Conservation (phyloP, 2,329 filamentous ascomycete species). For the Aspergillus fumigatiaffinis region DNA sequence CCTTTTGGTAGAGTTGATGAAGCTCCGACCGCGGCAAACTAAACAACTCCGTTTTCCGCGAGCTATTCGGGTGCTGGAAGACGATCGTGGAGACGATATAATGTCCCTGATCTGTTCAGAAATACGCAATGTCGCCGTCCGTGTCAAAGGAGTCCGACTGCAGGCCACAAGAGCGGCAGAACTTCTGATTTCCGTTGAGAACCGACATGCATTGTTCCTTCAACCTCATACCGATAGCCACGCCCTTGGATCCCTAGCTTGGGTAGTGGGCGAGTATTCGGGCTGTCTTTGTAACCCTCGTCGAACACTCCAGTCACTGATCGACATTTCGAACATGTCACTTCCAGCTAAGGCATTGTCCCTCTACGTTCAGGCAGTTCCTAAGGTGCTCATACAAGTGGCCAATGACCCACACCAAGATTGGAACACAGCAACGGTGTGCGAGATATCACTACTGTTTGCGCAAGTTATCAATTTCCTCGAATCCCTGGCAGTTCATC, state of each 20-base stretch:
- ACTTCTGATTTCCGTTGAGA: slow-evolving; percentile 60
- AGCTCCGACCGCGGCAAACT: slow-evolving; percentile 47
- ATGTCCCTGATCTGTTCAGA: slow-evolving; percentile 67
- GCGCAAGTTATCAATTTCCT: slow-evolving; percentile 77
- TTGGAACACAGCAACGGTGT: slow-evolving; percentile 73
- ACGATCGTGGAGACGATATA: slow-evolving; percentile 18
- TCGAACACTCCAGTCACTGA: slow-evolving; percentile 67
- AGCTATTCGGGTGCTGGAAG: slow-evolving; percentile 9
- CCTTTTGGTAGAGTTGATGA: slow-evolving; percentile 78
- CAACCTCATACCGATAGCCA: slow-evolving; percentile 51
- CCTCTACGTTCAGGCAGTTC: slow-evolving; percentile 75
- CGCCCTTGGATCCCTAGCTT: slow-evolving; percentile 71
- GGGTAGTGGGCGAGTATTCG: slow-evolving; percentile 87
- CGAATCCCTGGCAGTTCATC: slow-evolving; percentile 74
- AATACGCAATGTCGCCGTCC: slow-evolving; percentile 83
- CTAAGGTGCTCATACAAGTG: slow-evolving; percentile 77
- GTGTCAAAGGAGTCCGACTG: slow-evolving; percentile 76
- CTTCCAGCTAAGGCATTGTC: slow-evolving; percentile 65
- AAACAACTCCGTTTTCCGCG: slow-evolving; percentile 19
- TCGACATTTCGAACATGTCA: slow-evolving; percentile 61
- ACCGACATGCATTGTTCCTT: slow-evolving; percentile 55
- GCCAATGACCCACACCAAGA: slow-evolving; percentile 56
- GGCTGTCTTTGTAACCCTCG: slow-evolving; percentile 66
- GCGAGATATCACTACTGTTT: slow-evolving; percentile 70
- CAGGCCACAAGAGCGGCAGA: slow-evolving; percentile 83